These are phyloP conservation scores for Paecilomyces dactylethromorphus DNA, from an alignment of 2,329 filamentous ascomycete genomes.

Conservation along the genomic window DNA sequence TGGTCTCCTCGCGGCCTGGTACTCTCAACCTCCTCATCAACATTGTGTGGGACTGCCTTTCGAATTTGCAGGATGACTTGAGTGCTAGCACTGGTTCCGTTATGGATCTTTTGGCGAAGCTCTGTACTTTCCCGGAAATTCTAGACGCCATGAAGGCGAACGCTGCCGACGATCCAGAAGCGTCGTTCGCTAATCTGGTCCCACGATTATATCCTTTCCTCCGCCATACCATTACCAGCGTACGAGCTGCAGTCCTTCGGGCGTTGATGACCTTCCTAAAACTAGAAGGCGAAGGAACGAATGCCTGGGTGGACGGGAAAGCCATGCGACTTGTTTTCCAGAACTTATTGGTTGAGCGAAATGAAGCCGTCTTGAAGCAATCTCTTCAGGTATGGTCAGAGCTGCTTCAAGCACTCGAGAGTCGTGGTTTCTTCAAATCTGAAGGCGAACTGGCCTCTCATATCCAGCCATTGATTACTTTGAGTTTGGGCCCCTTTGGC, in stretches of 20 bases:
- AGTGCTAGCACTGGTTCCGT: slow-evolving; percentile 97
- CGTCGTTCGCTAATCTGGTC: slow-evolving; percentile 87
- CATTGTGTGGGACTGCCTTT: slow-evolving; percentile 96
- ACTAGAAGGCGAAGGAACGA: slow-evolving; percentile 69
- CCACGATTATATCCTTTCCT: slow-evolving; percentile 93
- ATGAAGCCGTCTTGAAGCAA: slow-evolving; percentile 71
- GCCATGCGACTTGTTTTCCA: slow-evolving; percentile 87
- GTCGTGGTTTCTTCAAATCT: slow-evolving; percentile 56
- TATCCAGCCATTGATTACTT: slow-evolving; percentile 71
- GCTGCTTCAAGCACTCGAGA: slow-evolving; percentile 61
- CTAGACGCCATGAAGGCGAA: slow-evolving; percentile 90
- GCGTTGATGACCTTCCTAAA: slow-evolving; percentile 89
- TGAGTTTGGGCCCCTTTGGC: slow-evolving; percentile 86
- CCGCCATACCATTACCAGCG: slow-evolving; percentile 92
- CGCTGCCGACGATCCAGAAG: slow-evolving; percentile 71
- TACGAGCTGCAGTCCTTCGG: slow-evolving; percentile 86
- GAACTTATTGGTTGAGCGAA: slow-evolving; percentile 88
- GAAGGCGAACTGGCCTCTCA: slow-evolving; percentile 68
- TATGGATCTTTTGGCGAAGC: slow-evolving; percentile 93
- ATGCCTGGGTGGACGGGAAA: slow-evolving; percentile 88
- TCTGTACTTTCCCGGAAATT: slow-evolving; percentile 91
- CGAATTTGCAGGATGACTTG: slow-evolving; percentile 91
- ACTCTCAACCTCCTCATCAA: slow-evolving; percentile 77
- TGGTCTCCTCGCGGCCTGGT: slow-evolving; percentile 74
- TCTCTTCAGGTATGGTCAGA: slow-evolving; percentile 85